A percentile compares a stretch with the other conserved stretches of the same genome.
Conservation (phyloP, 345 rosid species). For the Syzygium oleosum region DNA sequence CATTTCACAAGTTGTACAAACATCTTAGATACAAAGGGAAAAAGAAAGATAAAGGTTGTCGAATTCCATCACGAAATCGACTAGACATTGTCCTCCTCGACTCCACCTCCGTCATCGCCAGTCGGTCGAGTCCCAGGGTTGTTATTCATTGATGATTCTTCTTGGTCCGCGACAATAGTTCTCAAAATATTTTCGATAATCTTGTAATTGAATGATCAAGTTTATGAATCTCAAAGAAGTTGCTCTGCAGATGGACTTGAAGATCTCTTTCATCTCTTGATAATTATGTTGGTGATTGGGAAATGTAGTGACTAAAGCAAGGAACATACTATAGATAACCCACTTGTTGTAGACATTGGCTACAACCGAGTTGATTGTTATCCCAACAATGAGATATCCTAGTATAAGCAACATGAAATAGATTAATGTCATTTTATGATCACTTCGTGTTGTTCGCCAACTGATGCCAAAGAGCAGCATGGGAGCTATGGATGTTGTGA, state of each 20-base stretch:
- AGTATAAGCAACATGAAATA: not conserved
- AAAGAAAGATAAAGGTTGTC: not conserved
- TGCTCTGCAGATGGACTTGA: no score
- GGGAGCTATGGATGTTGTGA: not conserved
- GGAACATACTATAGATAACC: no score
- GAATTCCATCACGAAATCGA: not conserved
- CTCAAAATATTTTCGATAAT: no score
- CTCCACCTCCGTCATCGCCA: not conserved
- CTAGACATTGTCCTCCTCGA: not conserved
- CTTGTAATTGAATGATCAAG: no score
- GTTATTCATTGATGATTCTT: not conserved
- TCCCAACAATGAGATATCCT: not conserved
- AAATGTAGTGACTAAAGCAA: no score
- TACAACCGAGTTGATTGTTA: rapidly evolving
- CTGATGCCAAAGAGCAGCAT: not conserved
- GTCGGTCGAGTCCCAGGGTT: not conserved
- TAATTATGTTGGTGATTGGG: no score
- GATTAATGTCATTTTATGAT: not conserved
- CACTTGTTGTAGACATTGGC: not conserved
- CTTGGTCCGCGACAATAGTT: no score
- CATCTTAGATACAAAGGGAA: not conserved
- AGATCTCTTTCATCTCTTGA: no score
- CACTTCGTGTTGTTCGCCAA: not conserved
- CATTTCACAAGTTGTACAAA: not conserved
- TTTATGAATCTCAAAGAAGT: no score